These are phyloP conservation scores for Penicillium concentricum DNA, from an alignment of 2,329 filamentous ascomycete genomes.

Conservation along the genomic window DNA sequence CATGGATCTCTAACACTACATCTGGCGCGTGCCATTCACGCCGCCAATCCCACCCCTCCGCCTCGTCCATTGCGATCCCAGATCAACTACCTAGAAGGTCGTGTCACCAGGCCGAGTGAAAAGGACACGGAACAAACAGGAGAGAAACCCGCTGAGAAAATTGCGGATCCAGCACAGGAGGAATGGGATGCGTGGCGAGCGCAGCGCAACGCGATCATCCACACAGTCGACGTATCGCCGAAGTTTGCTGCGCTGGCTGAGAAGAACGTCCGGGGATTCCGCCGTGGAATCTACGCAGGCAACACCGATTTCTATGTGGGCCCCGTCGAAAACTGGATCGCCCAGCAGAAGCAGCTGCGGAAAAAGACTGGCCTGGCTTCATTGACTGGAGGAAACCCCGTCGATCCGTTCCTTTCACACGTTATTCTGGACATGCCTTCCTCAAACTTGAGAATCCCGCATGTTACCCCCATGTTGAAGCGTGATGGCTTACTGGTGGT, in stretches of 20 bases:
- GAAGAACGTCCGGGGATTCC: conserved; percentile 64
- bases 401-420: conserved; percentile 65
- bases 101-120: conserved; percentile 22
- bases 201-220: conserved; percentile 67
- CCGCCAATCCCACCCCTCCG: conserved; percentile 61
- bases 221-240: conserved; percentile 67
- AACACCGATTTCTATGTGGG: conserved; percentile 74
- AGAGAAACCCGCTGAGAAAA: conserved; percentile 8
- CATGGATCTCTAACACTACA: conserved; percentile 77
- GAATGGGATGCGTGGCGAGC: conserved; percentile 48
- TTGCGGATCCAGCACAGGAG: conserved; percentile 27
- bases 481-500: conserved; percentile 65
- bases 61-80: conserved; percentile 39
- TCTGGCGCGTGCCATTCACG: conserved; percentile 72
- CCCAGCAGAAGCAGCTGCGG: conserved; percentile 49
- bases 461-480: conserved; percentile 55
- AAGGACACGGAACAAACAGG: conserved; percentile 19
- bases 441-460: conserved; percentile 52
- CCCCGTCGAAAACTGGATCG: conserved; percentile 63
- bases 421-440: conserved; percentile 72
- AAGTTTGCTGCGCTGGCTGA: conserved; percentile 65
- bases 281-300: conserved; percentile 66
- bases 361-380: conserved; percentile 19
- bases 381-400: conserved; percentile 12
- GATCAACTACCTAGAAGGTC: conserved; percentile 30